Base-by-base conservation (phyloP, 1,139 yeast genomes). In the Candida glucosophila region DNA sequence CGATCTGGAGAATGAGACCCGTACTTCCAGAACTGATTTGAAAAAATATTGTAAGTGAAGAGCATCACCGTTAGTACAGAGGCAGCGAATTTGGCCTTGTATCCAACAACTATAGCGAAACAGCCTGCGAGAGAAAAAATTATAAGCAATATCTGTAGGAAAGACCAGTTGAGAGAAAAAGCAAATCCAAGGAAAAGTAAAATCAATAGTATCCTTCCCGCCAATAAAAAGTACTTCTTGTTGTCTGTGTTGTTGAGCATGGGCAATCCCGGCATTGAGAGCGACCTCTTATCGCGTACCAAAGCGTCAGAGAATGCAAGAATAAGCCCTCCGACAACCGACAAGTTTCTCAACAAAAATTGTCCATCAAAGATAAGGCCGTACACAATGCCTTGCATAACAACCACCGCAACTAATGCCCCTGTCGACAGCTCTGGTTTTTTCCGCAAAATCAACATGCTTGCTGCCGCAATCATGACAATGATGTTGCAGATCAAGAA, bases 61-160 rank as follows among this genome's bases (percentile, higher is more conserved):
- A 90, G 69, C 41, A 86, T 57, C 16, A 80, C 56, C 15, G 92
- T 85, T 48, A 90, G 67, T 28, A 82, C 54, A 21, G 79, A 73
- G 3, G 98, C 96, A 21, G 93, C 78, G 41, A 86, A 73, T 47
- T 85, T 83, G 27, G 98, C 90, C 61, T 86, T 88, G 69, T 75
- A 90, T 15, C 98, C 98, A 39, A 90, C 74, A 20, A 83, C 86
- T 35, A 90, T 90, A 31, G 93, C 75, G 19, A 74, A 66, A 50
- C 93, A 81, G 11, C 81, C 71, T 17, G 67, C 51, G 28, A 82
- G 68, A 5, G 95, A 95, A 31, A 82, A 52, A 20, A 83, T 52
- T 36, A 78, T 76, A 27, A 86, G 70, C 20, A 82, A 40, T 15
- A 80, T 49, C 32, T 85, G 72, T 17, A 78, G 60, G 25, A 79